These are phyloP conservation scores for Talaromyces sp. DNA, from an alignment of 2,329 filamentous ascomycete species.

Conservation along the genomic window DNA sequence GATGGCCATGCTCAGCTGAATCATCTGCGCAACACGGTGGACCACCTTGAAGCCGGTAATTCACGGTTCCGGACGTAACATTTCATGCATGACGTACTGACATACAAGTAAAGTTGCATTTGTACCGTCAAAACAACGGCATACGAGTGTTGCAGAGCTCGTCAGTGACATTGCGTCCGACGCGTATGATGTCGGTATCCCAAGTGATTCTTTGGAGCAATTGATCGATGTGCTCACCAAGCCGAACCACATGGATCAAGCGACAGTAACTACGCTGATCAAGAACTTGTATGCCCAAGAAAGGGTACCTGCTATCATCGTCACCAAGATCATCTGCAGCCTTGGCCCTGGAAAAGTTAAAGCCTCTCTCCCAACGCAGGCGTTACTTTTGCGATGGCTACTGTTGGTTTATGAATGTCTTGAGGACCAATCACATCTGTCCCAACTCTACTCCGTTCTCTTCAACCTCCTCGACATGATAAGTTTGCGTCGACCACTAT, in stretches of 20 bases:
- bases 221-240: constrained; percentile 63
- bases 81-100: constrained; percentile 1
- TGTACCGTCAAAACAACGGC: constrained; percentile 59
- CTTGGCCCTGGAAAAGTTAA: constrained; percentile 75
- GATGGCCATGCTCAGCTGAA: constrained; percentile 13
- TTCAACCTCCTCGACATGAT: constrained; percentile 81
- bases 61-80: neutral
- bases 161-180: constrained; percentile 58
- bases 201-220: constrained; percentile 52
- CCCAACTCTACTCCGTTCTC: constrained; percentile 66
- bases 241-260: constrained; percentile 68
- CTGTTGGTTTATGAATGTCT: constrained; percentile 68
- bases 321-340: constrained; percentile 62
- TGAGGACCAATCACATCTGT: constrained; percentile 57
- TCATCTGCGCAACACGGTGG: constrained; percentile 26
- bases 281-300: constrained; percentile 71
- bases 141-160: constrained; percentile 55
- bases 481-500: constrained; percentile 62
- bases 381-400: constrained; percentile 69
- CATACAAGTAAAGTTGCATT: constrained; percentile 24
- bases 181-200: constrained; percentile 63
- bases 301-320: constrained; percentile 53
- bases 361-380: constrained; percentile 65
- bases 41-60: constrained; percentile 33
- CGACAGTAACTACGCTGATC: constrained; percentile 61